Evolutionary conservation across 495 filamentous ascomycete species (phyloP).

Genomic region (Hyaloscypha variabilis): DNA sequence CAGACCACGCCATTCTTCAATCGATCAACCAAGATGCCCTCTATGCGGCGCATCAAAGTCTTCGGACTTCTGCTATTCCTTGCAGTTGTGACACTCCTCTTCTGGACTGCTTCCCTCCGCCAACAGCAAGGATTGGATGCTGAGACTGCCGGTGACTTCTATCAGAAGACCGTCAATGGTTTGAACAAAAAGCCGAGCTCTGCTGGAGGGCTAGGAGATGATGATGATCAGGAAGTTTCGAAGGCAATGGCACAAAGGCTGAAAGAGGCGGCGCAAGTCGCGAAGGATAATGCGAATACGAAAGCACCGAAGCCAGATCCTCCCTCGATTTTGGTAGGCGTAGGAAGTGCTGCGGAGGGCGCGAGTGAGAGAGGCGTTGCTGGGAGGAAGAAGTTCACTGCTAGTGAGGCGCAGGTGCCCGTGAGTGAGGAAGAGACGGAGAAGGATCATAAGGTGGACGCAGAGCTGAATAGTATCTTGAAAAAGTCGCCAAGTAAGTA

Average conservation of each 20-base stretch:
- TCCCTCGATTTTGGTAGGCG: constrained; percentile 47
- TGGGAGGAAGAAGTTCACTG: constrained; percentile 56
- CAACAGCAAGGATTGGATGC: constrained; percentile 39
- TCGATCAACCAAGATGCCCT: constrained; percentile 60
- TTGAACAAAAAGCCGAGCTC: constrained; percentile 41
- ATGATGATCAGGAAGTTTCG: constrained; percentile 26
- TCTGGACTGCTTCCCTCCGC: constrained; percentile 66
- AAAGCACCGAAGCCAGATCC: constrained; percentile 55
- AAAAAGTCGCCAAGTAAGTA: constrained; percentile 79
- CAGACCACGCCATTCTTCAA: constrained; percentile 26
- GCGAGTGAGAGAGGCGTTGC: constrained; percentile 57
- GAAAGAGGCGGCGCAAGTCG: constrained; percentile 53
- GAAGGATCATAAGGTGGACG: constrained; percentile 59
- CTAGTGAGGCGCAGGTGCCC: constrained; percentile 39
- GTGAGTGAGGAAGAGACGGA: constrained; percentile 52
- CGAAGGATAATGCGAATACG: constrained; percentile 55
- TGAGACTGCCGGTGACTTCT: constrained; percentile 51
- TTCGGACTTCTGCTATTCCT: constrained; percentile 59
- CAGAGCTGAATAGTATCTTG: constrained; percentile 72
- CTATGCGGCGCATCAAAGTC: constrained; percentile 65
- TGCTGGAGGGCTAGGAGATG: constrained; percentile 13
- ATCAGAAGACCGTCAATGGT: constrained; percentile 55
- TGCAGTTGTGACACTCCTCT: constrained; percentile 55
- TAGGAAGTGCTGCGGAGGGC: constrained; percentile 41
- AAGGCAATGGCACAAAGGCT: constrained; percentile 26